Evolutionary conservation across 2,329 filamentous ascomycete genomes (phyloP).

Genomic region (Raffaelea albimanens): DNA sequence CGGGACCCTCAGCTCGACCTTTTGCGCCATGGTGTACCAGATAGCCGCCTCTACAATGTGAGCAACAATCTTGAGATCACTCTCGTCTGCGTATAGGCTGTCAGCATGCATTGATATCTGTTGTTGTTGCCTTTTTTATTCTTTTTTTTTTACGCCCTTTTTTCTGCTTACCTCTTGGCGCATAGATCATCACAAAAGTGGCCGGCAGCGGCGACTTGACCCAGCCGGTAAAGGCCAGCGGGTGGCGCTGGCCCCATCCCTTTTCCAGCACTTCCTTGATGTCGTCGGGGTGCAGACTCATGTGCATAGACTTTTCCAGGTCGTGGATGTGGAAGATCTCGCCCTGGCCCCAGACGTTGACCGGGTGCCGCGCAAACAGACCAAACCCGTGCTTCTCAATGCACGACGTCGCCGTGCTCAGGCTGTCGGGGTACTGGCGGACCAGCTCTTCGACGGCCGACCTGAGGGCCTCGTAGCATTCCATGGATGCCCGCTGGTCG

Average conservation of each 20-base stretch:
- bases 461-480: constrained; percentile 47
- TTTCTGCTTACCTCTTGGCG: constrained; percentile 54
- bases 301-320: constrained; percentile 66
- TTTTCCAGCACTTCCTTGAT: constrained; percentile 60
- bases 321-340: constrained; percentile 76
- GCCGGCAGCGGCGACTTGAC: constrained; percentile 59
- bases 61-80: constrained; percentile 58
- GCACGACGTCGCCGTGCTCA: constrained; percentile 60
- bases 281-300: constrained; percentile 72
- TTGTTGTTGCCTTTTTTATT: too few relatives aligned
- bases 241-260: constrained; percentile 70
- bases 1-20: constrained; percentile 21
- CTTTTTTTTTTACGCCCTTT: too few relatives aligned
- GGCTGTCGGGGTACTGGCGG: constrained; percentile 28
- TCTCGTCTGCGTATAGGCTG: constrained; percentile 34
- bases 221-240: constrained; percentile 57
- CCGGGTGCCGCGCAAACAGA: constrained; percentile 57
- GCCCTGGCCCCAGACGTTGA: constrained; percentile 65
- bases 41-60: constrained; percentile 64
- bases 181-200: constrained; percentile 76
- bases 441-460: constrained; percentile 40
- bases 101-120: too few relatives aligned
- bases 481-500: constrained; percentile 49
- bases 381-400: constrained; percentile 76
- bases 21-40: constrained; percentile 51